phyloP scores from a whole-genome alignment of 2,329 filamentous ascomycete genomes.

The Cercospora zeina region DNA sequence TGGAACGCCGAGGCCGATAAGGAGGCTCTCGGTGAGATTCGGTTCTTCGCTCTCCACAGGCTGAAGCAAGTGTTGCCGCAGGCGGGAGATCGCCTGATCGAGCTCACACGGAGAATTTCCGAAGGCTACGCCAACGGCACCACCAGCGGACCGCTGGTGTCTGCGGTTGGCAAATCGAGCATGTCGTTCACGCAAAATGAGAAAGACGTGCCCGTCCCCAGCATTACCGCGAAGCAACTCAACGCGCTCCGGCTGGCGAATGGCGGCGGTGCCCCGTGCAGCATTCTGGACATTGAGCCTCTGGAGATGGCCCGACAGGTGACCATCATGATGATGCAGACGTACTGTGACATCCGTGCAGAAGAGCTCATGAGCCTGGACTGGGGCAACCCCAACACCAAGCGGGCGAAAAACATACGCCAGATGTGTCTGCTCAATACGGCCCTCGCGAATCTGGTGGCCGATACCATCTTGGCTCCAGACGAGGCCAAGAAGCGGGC shows the following conservation, averaged over 20 bases:
- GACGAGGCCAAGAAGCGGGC: constrained; percentile 93
- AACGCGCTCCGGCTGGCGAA: constrained; percentile 73
- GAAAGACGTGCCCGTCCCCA: constrained; percentile 60
- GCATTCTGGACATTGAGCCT: constrained; percentile 86
- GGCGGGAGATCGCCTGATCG: constrained; percentile 76
- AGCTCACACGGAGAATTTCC: constrained; percentile 76
- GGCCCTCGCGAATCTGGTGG: constrained; percentile 87
- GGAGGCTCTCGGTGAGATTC: constrained; percentile 71
- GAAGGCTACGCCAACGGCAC: constrained; percentile 52
- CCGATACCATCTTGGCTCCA: constrained; percentile 84
- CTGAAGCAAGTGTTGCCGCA: constrained; percentile 69
- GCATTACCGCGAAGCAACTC: constrained; percentile 74
- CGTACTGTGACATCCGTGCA: constrained; percentile 88
- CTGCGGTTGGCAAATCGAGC: constrained; percentile 84
- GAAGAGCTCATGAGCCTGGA: constrained; percentile 89
- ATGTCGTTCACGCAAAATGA: constrained; percentile 65
- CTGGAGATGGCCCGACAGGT: constrained; percentile 88
- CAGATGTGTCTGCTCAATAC: constrained; percentile 92
- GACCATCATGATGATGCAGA: constrained; percentile 84
- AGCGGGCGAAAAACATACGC: constrained; percentile 82
- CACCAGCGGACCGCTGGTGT: constrained; percentile 59
- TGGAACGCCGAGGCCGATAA: constrained; percentile 83
- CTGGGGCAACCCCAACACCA: constrained; percentile 86
- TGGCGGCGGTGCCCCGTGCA: constrained; percentile 66
- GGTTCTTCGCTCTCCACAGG: constrained; percentile 74